Base-by-base conservation (phyloP, 805 yeast species). In the Vanderwaltozyma tropicalis region DNA sequence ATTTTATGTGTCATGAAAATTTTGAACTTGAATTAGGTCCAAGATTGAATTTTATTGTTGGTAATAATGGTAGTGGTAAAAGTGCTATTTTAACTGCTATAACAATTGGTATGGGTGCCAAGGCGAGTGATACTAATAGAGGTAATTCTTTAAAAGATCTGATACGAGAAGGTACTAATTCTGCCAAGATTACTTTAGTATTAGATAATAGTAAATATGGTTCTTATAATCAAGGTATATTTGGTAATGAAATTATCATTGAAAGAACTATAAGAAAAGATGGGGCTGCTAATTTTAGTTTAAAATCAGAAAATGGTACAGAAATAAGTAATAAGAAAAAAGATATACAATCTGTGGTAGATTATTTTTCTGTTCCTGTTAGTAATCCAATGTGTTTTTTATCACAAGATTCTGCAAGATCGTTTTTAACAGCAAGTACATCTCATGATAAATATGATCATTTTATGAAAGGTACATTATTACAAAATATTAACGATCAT, bases 351-450 rank as follows among this genome's bases (percentile, higher is more conserved):
- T 72, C 71, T 5, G 78, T 92, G 3, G 61, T 87, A 33, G 77
- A 74, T 45, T 72, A 70, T 44, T 86, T 80, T 53, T 77, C 80
- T 32, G 78, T 89, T 31, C 78, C 84, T 5, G 80, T 92, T 19
- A 88, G 78, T 49, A 92, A 92, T 49, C 96, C 96, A 5, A 75
- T 92, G 73, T 83, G 95, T 2, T 83, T 92, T 51, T 66, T 92
- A 35, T 85, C 95, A 1, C 99, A 92, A 57, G 96, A 92, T 48
- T 83, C 80, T 42, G 97, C 99, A 2, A 74, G 95, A 47, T 81
- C 88, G 13, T 92, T 92, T 53, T 63, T 92, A 44, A 81, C 94
- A 1, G 74, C 79, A 24, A 76, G 92, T 4, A 70, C 84, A 4
- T 81, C 84, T 41, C 68, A 67, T 26, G 79, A 73, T 34, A 84